Evolutionary conservation across 2,329 filamentous ascomycete species (phyloP), one percentile per base, ranked within the genome.

Genomic region (Fusarium marasasianum): DNA sequence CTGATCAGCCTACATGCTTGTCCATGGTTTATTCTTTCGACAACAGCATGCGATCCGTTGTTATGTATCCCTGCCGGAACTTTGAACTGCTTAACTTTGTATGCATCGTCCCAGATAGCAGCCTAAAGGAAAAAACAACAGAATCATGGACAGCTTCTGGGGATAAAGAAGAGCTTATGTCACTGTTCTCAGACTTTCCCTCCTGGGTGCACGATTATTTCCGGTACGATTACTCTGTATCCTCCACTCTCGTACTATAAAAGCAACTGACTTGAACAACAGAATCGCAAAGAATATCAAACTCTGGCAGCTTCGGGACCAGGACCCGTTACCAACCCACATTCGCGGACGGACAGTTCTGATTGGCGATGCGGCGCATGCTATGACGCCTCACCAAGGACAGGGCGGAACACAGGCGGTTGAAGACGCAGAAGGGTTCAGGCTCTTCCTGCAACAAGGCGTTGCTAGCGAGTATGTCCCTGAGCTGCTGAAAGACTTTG

Each of bases 371-470:
- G 45, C 45, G 13, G 45, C 45, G 0, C 45, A 48, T 31, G 26
- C 45, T 0, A 48, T 48, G 45, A 48, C 45, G 6, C 45, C 45
- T 31, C 26, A 31, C 20, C 45, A 48, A 31, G 45, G 45, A 22
- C 45, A 31, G 26, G 45, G 45, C 2, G 45, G 26, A 3, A 31
- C 45, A 48, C 45, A 31, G 13, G 45, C 45, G 0, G 26, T 48
- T 2, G 45, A 48, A 31, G 45, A 48, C 6, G 45, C 45, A 31
- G 45, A 48, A 3, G 26, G 26, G 0, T 31, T 48, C 26, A 31
- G 13, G 9, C 26, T 48, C 0, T 48, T 48, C 5, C 26, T 48
- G 0, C 45, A 48, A 1, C 3, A 11, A 1, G 13, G 20, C 1
- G 9, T 48, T 11, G 1, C 26, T 17, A 31, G 6, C 0, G 26